Percentiles rank a stretch among this genome's conserved stretches.
phyloP scores from a whole-genome alignment of 2,329 filamentous ascomycete genomes.

The Zymoseptoria brevis region DNA sequence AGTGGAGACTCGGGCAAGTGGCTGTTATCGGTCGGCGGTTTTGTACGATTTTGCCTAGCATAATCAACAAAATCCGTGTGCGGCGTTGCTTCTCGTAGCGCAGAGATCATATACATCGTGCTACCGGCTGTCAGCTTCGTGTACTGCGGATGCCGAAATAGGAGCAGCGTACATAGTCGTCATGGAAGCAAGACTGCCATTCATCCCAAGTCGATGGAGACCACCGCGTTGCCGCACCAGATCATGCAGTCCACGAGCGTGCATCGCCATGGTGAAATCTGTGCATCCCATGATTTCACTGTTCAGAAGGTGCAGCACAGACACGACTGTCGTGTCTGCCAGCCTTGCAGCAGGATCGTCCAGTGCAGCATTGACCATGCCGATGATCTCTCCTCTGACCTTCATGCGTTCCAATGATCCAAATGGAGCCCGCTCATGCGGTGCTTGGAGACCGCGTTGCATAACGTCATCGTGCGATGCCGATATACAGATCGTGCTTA shows the following conservation, averaged over 20 bases:
- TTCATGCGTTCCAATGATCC: conserved; percentile 17
- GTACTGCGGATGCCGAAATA: neutral
- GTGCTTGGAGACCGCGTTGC: conserved; percentile 14
- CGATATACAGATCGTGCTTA: conserved; percentile 27
- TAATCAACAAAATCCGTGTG: conserved; percentile 12
- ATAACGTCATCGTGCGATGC: conserved; percentile 29
- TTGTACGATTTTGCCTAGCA: conserved; percentile 4
- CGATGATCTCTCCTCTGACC: conserved; percentile 18
- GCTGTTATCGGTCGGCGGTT: conserved; percentile 4
- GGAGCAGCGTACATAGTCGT: conserved; percentile 16
- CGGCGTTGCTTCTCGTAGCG: conserved; percentile 16
- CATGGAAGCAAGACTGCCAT: conserved; percentile 21
- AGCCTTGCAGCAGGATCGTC: conserved; percentile 18
- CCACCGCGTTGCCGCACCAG: conserved; percentile 26
- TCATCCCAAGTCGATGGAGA: conserved; percentile 20
- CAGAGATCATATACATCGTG: conserved; percentile 19
- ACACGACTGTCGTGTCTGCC: conserved; percentile 26
- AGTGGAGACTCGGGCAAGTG: conserved; percentile 17
- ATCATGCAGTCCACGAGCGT: conserved; percentile 24
- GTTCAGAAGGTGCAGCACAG: conserved; percentile 26
- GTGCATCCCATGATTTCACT: conserved; percentile 27
- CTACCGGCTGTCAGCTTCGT: conserved; percentile 2
- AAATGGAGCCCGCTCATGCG: conserved; percentile 10
- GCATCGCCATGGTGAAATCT: conserved; percentile 16
- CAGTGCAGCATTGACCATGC: conserved; percentile 24